Percentiles rank a stretch among this genome's conserved stretches.
phyloP scores from a whole-genome alignment of 208 protist genomes.

The Trypanosoma lewisi region DNA sequence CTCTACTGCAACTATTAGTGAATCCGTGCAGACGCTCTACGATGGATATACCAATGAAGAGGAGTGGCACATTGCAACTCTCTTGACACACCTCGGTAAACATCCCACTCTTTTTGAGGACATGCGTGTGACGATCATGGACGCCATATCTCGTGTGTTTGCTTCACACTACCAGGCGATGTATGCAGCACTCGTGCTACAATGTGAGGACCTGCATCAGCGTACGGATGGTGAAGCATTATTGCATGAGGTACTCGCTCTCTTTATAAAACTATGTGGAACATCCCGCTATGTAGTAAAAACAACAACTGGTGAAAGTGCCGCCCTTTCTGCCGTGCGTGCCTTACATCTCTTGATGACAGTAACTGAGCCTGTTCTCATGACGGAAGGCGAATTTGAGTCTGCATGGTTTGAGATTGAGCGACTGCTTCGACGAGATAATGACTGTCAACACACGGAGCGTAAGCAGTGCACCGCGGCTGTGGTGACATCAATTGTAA shows the following conservation, averaged over 20 bases:
- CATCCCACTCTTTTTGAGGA: slow-evolving; percentile 47
- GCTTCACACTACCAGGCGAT: slow-evolving; percentile 50
- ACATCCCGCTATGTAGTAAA: slow-evolving; percentile 39
- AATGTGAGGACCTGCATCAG: slow-evolving; percentile 2
- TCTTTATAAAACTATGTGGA: slow-evolving; percentile 46
- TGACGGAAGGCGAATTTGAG: slow-evolving; percentile 38
- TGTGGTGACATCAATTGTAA: slow-evolving; percentile 44
- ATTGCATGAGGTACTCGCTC: slow-evolving; percentile 1
- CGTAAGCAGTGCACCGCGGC: slow-evolving; percentile 47
- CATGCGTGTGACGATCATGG: slow-evolving; percentile 55
- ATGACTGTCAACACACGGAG: slow-evolving; percentile 26
- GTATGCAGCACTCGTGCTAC: slow-evolving; percentile 8
- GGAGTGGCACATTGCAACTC: not conserved
- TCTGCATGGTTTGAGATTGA: slow-evolving; percentile 50
- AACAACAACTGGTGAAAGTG: slow-evolving; percentile 43
- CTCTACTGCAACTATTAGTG: not conserved
- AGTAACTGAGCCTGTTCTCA: slow-evolving; percentile 13
- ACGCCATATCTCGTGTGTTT: slow-evolving; percentile 53
- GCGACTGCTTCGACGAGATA: slow-evolving; percentile 33
- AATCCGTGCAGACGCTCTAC: not conserved
- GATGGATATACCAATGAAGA: slow-evolving; percentile 6
- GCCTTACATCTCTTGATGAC: slow-evolving; percentile 41
- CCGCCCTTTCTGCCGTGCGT: slow-evolving; percentile 51
- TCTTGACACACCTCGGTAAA: slow-evolving; percentile 22
- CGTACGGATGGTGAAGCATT: not conserved